Evolutionary conservation across 2,329 filamentous ascomycete genomes (phyloP), one percentile per base, ranked within the genome.

Genomic region (Neofusicoccum sp.): DNA sequence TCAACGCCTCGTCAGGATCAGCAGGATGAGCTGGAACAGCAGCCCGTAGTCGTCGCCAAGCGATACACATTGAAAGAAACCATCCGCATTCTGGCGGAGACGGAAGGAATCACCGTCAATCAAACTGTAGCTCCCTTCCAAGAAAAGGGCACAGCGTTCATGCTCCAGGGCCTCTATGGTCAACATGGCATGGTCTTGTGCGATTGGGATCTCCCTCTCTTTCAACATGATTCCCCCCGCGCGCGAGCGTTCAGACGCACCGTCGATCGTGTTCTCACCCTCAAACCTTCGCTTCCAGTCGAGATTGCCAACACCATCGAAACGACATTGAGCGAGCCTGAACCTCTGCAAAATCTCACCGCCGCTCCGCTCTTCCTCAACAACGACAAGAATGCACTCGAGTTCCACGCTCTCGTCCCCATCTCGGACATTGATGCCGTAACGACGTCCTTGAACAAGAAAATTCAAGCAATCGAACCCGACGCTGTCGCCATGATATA

Each of bases 181-280:
- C 22, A 41, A 12, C 14, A 43, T 7, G 52, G 52, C 22, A 8
- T 43, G 22, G 8, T n/a, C 7, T 36, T 56, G 11, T 22, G 43
- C n/a, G 52, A 56, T 33, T 56, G 52, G 52, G n/a, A 28, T 11
- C 22, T 56, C 7, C 52, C 52, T 28, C 52, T 56, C 52, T 56
- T 56, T 36, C 9, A 9, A 7, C 6, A 29, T 9, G 52, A 39
- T 3, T 16, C 52, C 3, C 11, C 22, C 50, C 34, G 50, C 34
- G n/a, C 50, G 8, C 50, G 36, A 29, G 50, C 50, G 11, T 29
- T 12, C 36, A n/a, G n/a, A 4, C 11, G 9, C 2, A 16, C 22
- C 36, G 12, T 56, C 37, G 52, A 31, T 22, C 52, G n/a, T 9
- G 52, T 41, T 28, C 52, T 56, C 12, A 14, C 22, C 12, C 36